These are phyloP conservation scores for Bathelium albidoporum DNA, from an alignment of 495 filamentous ascomycete species.

Conservation along the genomic window DNA sequence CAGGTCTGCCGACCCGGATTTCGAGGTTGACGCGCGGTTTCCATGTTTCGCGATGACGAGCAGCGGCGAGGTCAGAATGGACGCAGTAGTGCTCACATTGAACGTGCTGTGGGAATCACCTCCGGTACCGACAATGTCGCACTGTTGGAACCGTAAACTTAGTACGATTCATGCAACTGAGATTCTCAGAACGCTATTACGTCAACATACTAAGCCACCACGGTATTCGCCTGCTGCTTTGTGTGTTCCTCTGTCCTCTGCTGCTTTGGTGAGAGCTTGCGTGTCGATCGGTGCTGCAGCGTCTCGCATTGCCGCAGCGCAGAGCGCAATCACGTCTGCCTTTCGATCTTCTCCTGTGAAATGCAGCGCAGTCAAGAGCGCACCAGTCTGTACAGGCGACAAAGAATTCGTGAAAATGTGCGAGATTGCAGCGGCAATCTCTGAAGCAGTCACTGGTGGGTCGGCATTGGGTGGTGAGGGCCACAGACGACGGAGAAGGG, in stretches of 20 bases:
- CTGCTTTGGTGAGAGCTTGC: conserved; percentile 45
- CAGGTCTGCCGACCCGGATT: conserved; percentile 90
- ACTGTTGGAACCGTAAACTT: conserved; percentile 36
- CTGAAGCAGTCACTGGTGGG: conserved; percentile 56
- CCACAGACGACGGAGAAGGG: conserved; percentile 70
- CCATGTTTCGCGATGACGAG: conserved; percentile 88
- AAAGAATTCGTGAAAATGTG: conserved; percentile 80
- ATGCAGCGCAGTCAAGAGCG: conserved; percentile 77
- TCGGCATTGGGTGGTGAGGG: conserved; percentile 58
- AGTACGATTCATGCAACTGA: background rate
- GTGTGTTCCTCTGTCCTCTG: conserved; percentile 44
- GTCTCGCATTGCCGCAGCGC: conserved; percentile 56
- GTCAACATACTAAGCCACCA: conserved; percentile 27
- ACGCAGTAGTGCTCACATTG: conserved; percentile 92
- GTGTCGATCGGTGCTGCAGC: conserved; percentile 58
- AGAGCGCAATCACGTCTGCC: conserved; percentile 70
- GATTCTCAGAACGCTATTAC: background rate
- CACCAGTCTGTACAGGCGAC: conserved; percentile 70
- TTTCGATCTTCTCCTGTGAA: conserved; percentile 71
- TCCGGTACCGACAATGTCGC: conserved; percentile 96
- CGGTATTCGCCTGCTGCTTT: conserved; percentile 52
- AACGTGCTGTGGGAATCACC: conserved; percentile 95
- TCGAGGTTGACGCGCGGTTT: conserved; percentile 88
- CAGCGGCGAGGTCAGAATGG: conserved; percentile 76
- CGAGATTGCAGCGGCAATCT: conserved; percentile 79